Conservation (phyloP, 2,329 filamentous ascomycete species). For the Verticillium klebahnii region DNA sequence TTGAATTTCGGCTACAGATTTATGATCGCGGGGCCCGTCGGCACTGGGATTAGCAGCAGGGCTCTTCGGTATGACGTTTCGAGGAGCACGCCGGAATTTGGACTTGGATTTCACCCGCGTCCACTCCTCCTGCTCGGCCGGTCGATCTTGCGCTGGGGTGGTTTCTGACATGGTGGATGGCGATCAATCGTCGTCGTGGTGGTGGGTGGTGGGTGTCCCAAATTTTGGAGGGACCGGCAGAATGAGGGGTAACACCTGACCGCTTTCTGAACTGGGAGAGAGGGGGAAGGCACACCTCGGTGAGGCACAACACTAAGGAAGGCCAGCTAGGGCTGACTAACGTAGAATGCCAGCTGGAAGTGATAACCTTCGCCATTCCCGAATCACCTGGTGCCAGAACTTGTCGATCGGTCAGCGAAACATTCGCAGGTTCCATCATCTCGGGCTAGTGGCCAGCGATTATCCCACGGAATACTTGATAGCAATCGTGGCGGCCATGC, state of each 20-base stretch:
- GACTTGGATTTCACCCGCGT: slow-evolving; percentile 14
- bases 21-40: slow-evolving; percentile 6
- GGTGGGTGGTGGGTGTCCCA: not conserved
- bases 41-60: not conserved
- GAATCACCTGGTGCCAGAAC: too few relatives aligned
- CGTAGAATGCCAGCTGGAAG: too few relatives aligned
- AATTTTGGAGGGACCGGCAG: slow-evolving; percentile 6
- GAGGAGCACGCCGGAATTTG: slow-evolving; percentile 5
- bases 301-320: not conserved
- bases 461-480: too few relatives aligned
- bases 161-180: not conserved
- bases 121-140: slow-evolving; percentile 14
- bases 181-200: not conserved
- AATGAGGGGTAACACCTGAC: slow-evolving; percentile 3
- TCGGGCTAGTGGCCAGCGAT: too few relatives aligned
- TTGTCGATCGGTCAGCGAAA: too few relatives aligned
- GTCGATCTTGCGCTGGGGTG: not conserved
- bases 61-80: not conserved
- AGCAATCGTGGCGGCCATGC: too few relatives aligned
- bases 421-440: too few relatives aligned
- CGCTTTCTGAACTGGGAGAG: not conserved
- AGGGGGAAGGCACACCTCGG: too few relatives aligned
- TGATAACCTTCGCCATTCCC: too few relatives aligned
- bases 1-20: slow-evolving; percentile 20
- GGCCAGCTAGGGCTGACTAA: too few relatives aligned